These are phyloP conservation scores for Colletotrichum sp. DNA, from an alignment of 2,329 filamentous ascomycete species.

Conservation along the genomic window DNA sequence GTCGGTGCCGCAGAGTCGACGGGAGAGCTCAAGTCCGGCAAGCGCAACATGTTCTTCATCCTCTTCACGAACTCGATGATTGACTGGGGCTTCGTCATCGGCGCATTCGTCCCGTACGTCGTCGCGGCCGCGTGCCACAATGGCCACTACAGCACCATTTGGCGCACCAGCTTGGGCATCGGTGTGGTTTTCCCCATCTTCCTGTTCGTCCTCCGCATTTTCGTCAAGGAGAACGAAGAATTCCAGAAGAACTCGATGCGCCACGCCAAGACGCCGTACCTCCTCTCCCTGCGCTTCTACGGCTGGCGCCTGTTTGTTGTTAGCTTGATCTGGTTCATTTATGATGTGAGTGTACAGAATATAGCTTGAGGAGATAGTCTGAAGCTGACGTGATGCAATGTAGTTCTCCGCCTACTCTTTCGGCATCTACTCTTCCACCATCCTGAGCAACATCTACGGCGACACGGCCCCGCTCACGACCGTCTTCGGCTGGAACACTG, in stretches of 20 bases:
- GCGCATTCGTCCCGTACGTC: slow-evolving; percentile 50
- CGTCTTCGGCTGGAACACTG: slow-evolving; percentile 85
- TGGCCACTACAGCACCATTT: slow-evolving; percentile 74
- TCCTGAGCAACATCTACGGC: slow-evolving; percentile 70
- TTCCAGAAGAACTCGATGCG: slow-evolving; percentile 75
- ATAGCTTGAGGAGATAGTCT: background rate
- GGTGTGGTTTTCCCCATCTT: slow-evolving; percentile 79
- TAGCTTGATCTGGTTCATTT: slow-evolving; percentile 83
- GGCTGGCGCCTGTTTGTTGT: slow-evolving; percentile 75
- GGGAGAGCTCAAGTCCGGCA: slow-evolving; percentile 79
- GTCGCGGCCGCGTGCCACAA: slow-evolving; percentile 62
- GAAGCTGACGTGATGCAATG: background rate
- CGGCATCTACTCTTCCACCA: slow-evolving; percentile 81
- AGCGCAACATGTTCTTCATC: slow-evolving; percentile 90
- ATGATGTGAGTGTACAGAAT: slow-evolving; percentile 58
- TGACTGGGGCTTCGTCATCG: slow-evolving; percentile 81
- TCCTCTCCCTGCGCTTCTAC: slow-evolving; percentile 68
- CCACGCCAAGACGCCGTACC: slow-evolving; percentile 60
- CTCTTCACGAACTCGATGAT: slow-evolving; percentile 91
- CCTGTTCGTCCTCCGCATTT: slow-evolving; percentile 73
- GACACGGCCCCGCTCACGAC: slow-evolving; percentile 70
- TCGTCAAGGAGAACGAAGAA: slow-evolving; percentile 79
- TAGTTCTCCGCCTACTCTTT: slow-evolving; percentile 84
- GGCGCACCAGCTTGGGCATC: slow-evolving; percentile 81
- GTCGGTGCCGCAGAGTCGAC: slow-evolving; percentile 86